These are phyloP conservation scores for Aspergillus nomiae DNA, from an alignment of 2,329 filamentous ascomycete species.

Conservation along the genomic window DNA sequence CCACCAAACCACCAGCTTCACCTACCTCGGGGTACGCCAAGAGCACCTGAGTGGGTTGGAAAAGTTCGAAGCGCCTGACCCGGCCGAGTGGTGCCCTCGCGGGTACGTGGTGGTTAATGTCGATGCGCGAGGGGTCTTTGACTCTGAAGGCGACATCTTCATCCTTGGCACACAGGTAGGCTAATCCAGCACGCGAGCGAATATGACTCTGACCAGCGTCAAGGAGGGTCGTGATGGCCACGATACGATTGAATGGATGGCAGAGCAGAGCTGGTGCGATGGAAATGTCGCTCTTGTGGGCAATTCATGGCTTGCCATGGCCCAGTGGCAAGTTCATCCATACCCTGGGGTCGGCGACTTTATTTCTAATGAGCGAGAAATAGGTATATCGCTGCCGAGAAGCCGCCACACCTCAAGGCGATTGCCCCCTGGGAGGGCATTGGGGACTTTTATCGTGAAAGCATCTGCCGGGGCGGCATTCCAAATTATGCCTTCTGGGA, in stretches of 20 bases:
- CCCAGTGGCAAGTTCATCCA: too few relatives aligned
- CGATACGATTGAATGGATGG: conserved; percentile 47
- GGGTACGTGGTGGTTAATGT: conserved; percentile 34
- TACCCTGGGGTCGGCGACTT: too few relatives aligned
- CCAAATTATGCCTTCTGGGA: not conserved
- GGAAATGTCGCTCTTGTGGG: conserved; percentile 46
- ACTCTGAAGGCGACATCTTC: conserved; percentile 30
- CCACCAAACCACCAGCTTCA: too few relatives aligned
- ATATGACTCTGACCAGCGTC: too few relatives aligned
- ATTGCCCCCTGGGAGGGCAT: conserved; percentile 52
- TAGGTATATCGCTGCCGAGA: conserved; percentile 44
- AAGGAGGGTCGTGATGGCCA: conserved; percentile 24
- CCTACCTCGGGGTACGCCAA: conserved; percentile 16
- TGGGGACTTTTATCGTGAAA: conserved; percentile 51
- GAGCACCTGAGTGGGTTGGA: conserved; percentile 21
- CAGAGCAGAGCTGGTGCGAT: conserved; percentile 46
- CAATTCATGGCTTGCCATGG: conserved; percentile 46
- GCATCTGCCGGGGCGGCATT: conserved; percentile 47
- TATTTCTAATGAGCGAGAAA: too few relatives aligned
- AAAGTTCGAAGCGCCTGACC: conserved; percentile 35
- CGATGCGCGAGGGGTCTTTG: conserved; percentile 29
- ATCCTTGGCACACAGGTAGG: too few relatives aligned
- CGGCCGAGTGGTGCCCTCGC: conserved; percentile 30
- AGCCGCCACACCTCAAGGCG: conserved; percentile 43
- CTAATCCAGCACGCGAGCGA: too few relatives aligned